These are phyloP conservation scores for Chaetoscypha palmicola DNA, from an alignment of 2,329 filamentous ascomycete genomes.

Conservation along the genomic window DNA sequence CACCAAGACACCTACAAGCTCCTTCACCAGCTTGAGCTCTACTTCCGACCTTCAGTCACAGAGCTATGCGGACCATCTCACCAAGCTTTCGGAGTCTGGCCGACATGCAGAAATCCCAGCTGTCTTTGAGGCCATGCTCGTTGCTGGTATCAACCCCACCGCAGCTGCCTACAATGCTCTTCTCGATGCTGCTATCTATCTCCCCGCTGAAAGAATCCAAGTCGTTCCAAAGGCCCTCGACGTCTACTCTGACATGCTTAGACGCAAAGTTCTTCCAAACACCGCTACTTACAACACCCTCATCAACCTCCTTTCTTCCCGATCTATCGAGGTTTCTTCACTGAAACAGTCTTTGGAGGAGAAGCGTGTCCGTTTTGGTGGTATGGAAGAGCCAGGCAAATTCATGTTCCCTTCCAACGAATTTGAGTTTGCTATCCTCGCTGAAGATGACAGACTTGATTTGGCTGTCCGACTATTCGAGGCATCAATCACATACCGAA, in stretches of 20 bases:
- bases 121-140: conserved; percentile 85
- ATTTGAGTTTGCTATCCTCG: conserved; percentile 76
- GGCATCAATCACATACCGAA: conserved; percentile 54
- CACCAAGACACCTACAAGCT: conserved; percentile 43
- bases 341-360: conserved; percentile 70
- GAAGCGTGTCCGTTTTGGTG: conserved; percentile 77
- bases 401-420: conserved; percentile 88
- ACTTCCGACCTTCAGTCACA: conserved; percentile 57
- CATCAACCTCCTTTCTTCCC: conserved; percentile 71
- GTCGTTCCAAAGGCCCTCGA: conserved; percentile 87
- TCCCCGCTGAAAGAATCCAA: conserved; percentile 72
- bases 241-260: conserved; percentile 94
- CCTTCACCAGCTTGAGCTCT: conserved; percentile 44
- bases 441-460: conserved; percentile 79
- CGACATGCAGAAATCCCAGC: conserved; percentile 83
- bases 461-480: conserved; percentile 83
- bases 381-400: conserved; percentile 73
- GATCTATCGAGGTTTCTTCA: conserved; percentile 70
- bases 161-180: conserved; percentile 88
- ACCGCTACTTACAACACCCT: conserved; percentile 82
- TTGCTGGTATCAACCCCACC: conserved; percentile 72
- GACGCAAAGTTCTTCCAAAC: conserved; percentile 73
- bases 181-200: conserved; percentile 73
- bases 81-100: conserved; percentile 61
- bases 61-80: conserved; percentile 71